A percentile compares a stretch with the other conserved stretches of the same genome.
These are phyloP conservation scores for Aspergillus oerlinghausenensis DNA, from an alignment of 2,329 filamentous ascomycete species.

Conservation along the genomic window DNA sequence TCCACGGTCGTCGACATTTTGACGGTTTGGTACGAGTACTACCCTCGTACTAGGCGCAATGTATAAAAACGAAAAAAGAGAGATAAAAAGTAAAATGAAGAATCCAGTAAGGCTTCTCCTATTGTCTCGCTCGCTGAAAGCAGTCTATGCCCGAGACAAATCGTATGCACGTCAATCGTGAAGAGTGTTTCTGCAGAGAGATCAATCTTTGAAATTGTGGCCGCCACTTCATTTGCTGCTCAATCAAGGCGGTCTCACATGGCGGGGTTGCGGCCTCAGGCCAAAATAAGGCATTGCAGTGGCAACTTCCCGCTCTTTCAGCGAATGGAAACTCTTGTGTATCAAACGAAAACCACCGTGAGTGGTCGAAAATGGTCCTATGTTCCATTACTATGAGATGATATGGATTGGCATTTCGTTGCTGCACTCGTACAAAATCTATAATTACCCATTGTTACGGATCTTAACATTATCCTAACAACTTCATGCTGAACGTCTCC, in stretches of 20 bases:
- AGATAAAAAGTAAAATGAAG: slow-evolving; percentile 1
- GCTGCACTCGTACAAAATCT: not conserved
- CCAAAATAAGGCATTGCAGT: slow-evolving; percentile 9
- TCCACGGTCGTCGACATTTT: slow-evolving; percentile 96
- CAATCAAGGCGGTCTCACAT: slow-evolving; percentile 22
- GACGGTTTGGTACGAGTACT: slow-evolving; percentile 28
- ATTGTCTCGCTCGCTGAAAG: not conserved
- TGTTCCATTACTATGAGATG: not conserved
- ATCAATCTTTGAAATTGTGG: slow-evolving; percentile 28
- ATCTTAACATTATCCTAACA: not conserved
- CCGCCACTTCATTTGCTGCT: slow-evolving; percentile 26
- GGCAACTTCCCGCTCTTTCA: slow-evolving; percentile 2
- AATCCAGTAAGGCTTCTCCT: not conserved
- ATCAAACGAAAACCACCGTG: not conserved
- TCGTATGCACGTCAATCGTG: slow-evolving; percentile 8
- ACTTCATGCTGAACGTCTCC: not conserved
- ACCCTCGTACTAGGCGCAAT: slow-evolving; percentile 13
- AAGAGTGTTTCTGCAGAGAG: slow-evolving; percentile 4
- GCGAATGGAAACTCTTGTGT: not conserved
- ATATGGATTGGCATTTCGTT: not conserved
- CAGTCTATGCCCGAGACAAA: slow-evolving; percentile 3
- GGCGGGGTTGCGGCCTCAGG: slow-evolving; percentile 18
- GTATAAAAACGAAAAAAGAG: slow-evolving; percentile 3
- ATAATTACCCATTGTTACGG: not conserved
- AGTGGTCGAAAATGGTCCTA: not conserved